Percentiles rank a stretch among this genome's conserved stretches.
phyloP scores from a whole-genome alignment of 805 yeast genomes.

The Suhomyces sp. region DNA sequence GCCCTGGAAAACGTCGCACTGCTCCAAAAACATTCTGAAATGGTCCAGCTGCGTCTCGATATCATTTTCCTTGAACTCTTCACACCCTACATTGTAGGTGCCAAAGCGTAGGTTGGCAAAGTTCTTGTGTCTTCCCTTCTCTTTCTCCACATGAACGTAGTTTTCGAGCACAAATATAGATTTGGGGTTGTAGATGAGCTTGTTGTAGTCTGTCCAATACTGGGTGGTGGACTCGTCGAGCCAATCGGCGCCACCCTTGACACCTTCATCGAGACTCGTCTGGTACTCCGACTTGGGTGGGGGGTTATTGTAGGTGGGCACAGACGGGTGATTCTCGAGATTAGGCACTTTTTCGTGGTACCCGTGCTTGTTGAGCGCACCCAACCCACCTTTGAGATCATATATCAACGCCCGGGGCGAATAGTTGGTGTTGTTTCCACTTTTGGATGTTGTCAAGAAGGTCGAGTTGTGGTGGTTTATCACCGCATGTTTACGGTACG shows the following conservation, averaged over 20 bases:
- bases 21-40: slow-evolving; percentile 65
- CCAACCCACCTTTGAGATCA: slow-evolving; percentile 77
- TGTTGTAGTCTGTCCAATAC: slow-evolving; percentile 81
- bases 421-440: slow-evolving; percentile 40
- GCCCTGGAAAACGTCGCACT: slow-evolving; percentile 73
- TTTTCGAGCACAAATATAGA: slow-evolving; percentile 51
- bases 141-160: slow-evolving; percentile 22
- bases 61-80: slow-evolving; percentile 50
- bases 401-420: slow-evolving; percentile 82
- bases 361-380: slow-evolving; percentile 58
- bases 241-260: slow-evolving; percentile 9
- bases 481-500: slow-evolving; percentile 44
- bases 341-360: slow-evolving; percentile 28
- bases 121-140: slow-evolving; percentile 22
- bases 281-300: slow-evolving; percentile 61
- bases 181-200: slow-evolving; percentile 62
- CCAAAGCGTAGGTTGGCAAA: slow-evolving; percentile 41
- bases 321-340: background rate
- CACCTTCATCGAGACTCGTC: slow-evolving; percentile 52
- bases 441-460: slow-evolving; percentile 21
- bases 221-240: slow-evolving; percentile 42
- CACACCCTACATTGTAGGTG: slow-evolving; percentile 53
- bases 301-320: slow-evolving; percentile 8
- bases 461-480: slow-evolving; percentile 48
- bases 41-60: slow-evolving; percentile 42